Conservation (phyloP, 2,329 filamentous ascomycete genomes). For the Didymella arachidicola region DNA sequence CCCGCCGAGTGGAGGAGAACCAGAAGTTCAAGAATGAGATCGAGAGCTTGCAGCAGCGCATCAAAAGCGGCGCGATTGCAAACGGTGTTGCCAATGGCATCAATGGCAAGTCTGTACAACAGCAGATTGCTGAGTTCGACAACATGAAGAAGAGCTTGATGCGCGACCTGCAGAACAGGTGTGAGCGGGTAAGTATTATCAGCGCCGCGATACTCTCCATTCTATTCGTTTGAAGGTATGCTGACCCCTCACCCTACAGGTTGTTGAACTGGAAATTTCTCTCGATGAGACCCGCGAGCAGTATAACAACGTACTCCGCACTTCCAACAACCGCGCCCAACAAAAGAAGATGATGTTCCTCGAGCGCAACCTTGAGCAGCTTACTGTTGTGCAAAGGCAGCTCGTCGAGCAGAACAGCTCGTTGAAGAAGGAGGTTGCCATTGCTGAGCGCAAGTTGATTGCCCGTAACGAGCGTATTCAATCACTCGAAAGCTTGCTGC, state of each 20-base stretch:
- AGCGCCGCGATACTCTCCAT: constrained; percentile 18
- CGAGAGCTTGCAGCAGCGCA: constrained; percentile 77
- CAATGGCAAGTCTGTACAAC: constrained; percentile 90
- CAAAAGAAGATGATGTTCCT: constrained; percentile 99
- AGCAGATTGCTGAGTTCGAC: constrained; percentile 98
- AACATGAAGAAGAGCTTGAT: constrained; percentile 99
- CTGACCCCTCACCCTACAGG: constrained; percentile 45
- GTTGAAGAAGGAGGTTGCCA: constrained; percentile 98
- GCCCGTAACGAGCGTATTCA: constrained; percentile 96
- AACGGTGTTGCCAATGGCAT: constrained; percentile 65
- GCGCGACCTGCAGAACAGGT: constrained; percentile 97
- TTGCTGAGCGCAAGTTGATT: constrained; percentile 95
- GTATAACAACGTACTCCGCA: constrained; percentile 97
- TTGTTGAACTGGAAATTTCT: constrained; percentile 97
- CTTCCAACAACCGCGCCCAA: constrained; percentile 96
- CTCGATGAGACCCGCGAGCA: constrained; percentile 97
- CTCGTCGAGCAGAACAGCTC: constrained; percentile 93
- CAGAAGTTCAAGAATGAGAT: constrained; percentile 80
- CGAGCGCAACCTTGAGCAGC: constrained; percentile 95
- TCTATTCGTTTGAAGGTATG: constrained; percentile 22
- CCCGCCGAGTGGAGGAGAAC: constrained; percentile 82
- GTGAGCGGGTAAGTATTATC: constrained; percentile 72
- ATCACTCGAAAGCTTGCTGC: constrained; percentile 87
- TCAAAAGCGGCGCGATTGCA: constrained; percentile 69
- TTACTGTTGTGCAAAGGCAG: constrained; percentile 96